Base-by-base conservation (phyloP, 352 stramenopile genomes). In the Phytopythium ostracodes region DNA sequence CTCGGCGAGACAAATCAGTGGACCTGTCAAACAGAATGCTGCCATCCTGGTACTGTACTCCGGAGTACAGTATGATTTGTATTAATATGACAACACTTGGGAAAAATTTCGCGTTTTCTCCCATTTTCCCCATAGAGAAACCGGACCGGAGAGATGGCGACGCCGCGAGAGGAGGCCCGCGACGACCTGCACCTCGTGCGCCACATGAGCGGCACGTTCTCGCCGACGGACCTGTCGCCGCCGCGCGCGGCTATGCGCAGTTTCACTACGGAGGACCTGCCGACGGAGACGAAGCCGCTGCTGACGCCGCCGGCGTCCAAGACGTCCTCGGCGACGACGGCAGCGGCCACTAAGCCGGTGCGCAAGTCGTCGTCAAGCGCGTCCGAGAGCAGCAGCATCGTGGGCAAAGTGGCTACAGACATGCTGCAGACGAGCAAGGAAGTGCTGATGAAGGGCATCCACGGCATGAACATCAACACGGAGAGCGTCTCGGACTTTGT, bases 211-310 rank as follows among this genome's bases (percentile, higher is more conserved):
- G 79, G 69, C 18, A 70, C 73, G 57, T 78, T 89, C 58, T 88
- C 76, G 36, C 76, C 77, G 20, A 66, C 61, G 56, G 68, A 59
- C 15, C 57, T 59, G 25, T 46, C 68, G 49, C 55, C 58, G 20
- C 27, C 59, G 15, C 52, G 66, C 42, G 55, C 67, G 40, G 66
- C 67, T 7, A 73, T 82, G 50, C 66, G 79, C 59, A 92, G 82
- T 66, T 94, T 94, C 70, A 91, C 84, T 47, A 89, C 81, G 1
- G 84, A 94, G 56, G 84, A 94, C 63, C 54, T 91, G 36, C 81
- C 84, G 54, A 76, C 72, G 25, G 49, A 59, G 2, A 66, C 62
- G 31, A 84, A 84, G 67, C 75, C 82, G 33, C 70, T 89, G 36
- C 65, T 90, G 59, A 59, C 60, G 31, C 55, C 73, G 18, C 3